Percentiles rank a stretch among this genome's conserved stretches.
These are phyloP conservation scores for Saccharum officinarum DNA, from an alignment of 176 grass and related monocot genomes.

Conservation along the genomic window DNA sequence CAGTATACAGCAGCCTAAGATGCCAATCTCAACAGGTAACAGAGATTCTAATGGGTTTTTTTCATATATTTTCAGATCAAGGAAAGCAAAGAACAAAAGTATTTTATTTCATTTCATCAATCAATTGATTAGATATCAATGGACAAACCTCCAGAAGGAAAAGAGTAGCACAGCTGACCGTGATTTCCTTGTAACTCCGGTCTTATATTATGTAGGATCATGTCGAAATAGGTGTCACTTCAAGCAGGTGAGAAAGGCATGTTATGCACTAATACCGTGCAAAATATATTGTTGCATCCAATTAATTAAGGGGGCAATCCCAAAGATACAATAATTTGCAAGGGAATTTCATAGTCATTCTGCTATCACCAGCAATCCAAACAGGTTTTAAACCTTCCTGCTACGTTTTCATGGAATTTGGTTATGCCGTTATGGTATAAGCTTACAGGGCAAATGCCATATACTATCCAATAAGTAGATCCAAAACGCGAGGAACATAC, in stretches of 20 bases:
- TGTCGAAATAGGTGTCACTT: background rate
- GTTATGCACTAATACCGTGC: background rate
- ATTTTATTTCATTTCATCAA: background rate
- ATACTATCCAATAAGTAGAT: background rate
- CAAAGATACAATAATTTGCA: background rate
- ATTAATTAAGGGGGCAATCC: background rate
- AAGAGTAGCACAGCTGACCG: background rate
- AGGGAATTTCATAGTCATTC: background rate
- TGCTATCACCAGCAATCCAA: background rate
- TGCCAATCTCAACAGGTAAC: background rate
- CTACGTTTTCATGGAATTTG: background rate
- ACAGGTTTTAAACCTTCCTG: background rate
- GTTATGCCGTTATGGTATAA: too few species aligned
- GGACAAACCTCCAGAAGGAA: background rate
- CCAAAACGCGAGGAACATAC: background rate
- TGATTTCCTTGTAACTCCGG: background rate
- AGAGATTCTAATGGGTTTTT: background rate
- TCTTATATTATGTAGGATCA: background rate
- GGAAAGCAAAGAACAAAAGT: conserved; percentile 1
- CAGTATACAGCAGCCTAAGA: conserved; percentile 15
- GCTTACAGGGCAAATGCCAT: background rate
- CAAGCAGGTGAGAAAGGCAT: background rate
- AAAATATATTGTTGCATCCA: too few species aligned
- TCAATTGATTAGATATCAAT: background rate
- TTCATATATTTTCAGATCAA: background rate